Evolutionary conservation across 2,329 filamentous ascomycete species (phyloP).

Genomic region (Penicillium sp.): DNA sequence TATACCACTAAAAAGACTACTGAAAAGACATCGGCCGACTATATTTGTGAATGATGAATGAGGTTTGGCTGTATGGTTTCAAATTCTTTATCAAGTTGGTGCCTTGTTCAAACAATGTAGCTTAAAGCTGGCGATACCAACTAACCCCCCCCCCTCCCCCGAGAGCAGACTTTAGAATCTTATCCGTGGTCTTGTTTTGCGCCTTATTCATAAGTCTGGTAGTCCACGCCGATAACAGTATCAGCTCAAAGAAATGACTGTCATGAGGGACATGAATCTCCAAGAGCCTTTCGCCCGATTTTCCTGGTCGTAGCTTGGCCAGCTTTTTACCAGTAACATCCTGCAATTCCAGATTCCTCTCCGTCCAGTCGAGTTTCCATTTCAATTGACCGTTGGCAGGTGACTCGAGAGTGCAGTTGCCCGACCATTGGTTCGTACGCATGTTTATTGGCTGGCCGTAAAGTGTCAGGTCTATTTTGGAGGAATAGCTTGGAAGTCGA

Average conservation of each 20-base stretch:
- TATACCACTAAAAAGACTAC: too few relatives aligned
- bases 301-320: background rate
- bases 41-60: too few relatives aligned
- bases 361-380: background rate
- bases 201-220: background rate
- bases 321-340: background rate
- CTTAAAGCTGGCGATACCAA: background rate
- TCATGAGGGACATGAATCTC: background rate
- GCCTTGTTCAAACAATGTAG: too few relatives aligned
- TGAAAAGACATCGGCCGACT: too few relatives aligned
- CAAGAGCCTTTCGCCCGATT: background rate
- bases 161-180: background rate
- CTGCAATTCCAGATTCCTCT: background rate
- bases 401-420: background rate
- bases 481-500: background rate
- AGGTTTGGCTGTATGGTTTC: too few relatives aligned
- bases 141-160: too few relatives aligned
- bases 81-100: too few relatives aligned
- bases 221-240: background rate
- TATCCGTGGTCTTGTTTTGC: background rate
- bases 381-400: background rate
- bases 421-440: background rate
- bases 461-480: background rate
- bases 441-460: background rate
- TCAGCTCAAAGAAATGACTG: background rate